Conservation (phyloP, 768 basidiomycete genomes). For the Amanita molliuscula region DNA sequence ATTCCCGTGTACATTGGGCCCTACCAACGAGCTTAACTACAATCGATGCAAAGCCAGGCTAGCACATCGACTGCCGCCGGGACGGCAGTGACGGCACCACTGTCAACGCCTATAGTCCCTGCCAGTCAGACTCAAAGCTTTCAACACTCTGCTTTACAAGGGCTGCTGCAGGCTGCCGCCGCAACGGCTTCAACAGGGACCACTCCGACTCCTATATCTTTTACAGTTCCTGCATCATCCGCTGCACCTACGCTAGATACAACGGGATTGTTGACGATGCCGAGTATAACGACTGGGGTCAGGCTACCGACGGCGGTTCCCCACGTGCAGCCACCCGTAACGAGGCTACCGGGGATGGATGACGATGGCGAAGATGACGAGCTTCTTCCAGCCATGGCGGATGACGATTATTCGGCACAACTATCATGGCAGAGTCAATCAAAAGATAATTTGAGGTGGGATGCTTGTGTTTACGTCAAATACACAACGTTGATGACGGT, state of each 20-base stretch:
- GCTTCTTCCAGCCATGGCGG: slow-evolving; percentile 74
- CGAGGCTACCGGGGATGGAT: slow-evolving; percentile 18
- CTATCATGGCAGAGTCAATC: slow-evolving; percentile 79
- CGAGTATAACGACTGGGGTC: slow-evolving; percentile 9
- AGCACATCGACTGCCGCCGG: neutral
- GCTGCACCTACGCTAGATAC: slow-evolving; percentile 10
- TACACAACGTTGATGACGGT: neutral
- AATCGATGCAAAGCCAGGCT: slow-evolving; percentile 1
- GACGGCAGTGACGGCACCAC: neutral
- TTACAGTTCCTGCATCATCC: neutral
- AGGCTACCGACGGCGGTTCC: slow-evolving; percentile 9
- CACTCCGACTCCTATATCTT: neutral
- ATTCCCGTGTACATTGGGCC: slow-evolving; percentile 6
- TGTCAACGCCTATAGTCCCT: neutral
- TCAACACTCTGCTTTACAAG: neutral
- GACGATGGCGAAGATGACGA: slow-evolving; percentile 75
- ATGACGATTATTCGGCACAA: slow-evolving; percentile 82
- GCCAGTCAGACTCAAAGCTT: slow-evolving; percentile 3
- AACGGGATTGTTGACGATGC: slow-evolving; percentile 13
- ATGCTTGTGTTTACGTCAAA: neutral
- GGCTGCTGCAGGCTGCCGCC: neutral
- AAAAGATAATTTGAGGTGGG: slow-evolving; percentile 76
- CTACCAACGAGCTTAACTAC: slow-evolving; percentile 8
- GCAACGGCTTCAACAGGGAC: neutral
- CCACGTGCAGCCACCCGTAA: slow-evolving; percentile 3